These are phyloP conservation scores for Pseudogymnoascus sp. DNA, from an alignment of 2,329 filamentous ascomycete species.

Conservation along the genomic window DNA sequence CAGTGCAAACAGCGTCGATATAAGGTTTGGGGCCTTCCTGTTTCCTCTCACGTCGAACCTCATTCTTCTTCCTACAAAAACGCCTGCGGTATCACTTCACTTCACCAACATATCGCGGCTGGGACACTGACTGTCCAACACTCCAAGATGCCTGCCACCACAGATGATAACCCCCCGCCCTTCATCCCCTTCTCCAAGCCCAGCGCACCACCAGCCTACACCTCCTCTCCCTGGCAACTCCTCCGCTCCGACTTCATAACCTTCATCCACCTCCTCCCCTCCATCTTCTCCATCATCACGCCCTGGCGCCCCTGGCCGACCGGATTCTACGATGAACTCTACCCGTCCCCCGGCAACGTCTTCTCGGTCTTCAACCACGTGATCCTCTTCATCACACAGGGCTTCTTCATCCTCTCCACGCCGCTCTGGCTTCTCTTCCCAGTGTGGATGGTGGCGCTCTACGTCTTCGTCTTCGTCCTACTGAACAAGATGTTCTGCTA, in stretches of 20 bases:
- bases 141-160: not conserved
- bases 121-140: not conserved
- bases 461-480: slow-evolving; percentile 34
- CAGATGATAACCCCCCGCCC: not conserved
- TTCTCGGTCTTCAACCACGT: slow-evolving; percentile 49
- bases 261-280: slow-evolving; percentile 26
- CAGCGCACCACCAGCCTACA: not conserved
- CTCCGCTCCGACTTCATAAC: slow-evolving; percentile 33
- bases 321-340: slow-evolving; percentile 54
- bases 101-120: not conserved
- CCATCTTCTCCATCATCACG: slow-evolving; percentile 50
- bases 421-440: slow-evolving; percentile 41
- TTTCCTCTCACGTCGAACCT: not conserved
- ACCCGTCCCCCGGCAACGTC: slow-evolving; percentile 47
- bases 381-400: slow-evolving; percentile 50
- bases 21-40: not conserved
- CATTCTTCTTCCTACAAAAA: not conserved
- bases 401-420: slow-evolving; percentile 49
- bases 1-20: not conserved
- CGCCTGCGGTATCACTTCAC: not conserved
- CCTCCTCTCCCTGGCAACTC: slow-evolving; percentile 29
- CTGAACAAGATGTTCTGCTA: slow-evolving; percentile 45
- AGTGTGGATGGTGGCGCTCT: slow-evolving; percentile 37
- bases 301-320: slow-evolving; percentile 46
- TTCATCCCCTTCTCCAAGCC: not conserved